A percentile compares a stretch with the other conserved stretches of the same genome.
phyloP scores from a whole-genome alignment of 495 filamentous ascomycete species.

The Podospora pseudocomata region DNA sequence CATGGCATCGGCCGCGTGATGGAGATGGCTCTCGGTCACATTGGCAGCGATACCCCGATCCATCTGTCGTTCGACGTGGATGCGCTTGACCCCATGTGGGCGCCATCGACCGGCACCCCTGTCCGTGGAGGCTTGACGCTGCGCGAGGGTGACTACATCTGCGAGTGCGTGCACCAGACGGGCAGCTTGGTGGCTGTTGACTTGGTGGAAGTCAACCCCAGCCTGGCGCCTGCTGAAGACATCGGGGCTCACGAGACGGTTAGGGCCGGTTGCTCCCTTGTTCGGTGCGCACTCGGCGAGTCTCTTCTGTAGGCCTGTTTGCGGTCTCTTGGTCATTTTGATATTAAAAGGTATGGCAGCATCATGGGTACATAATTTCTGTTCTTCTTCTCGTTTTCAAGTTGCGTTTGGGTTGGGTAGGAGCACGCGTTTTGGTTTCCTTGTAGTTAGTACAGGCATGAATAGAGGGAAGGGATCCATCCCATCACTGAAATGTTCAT shows the following conservation, averaged over 20 bases:
- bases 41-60: constrained; percentile 89
- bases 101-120: constrained; percentile 91
- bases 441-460: not conserved
- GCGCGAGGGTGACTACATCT: constrained; percentile 96
- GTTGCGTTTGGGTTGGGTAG: not conserved
- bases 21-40: constrained; percentile 94
- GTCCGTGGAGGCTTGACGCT: constrained; percentile 94
- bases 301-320: constrained; percentile 59
- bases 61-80: constrained; percentile 98
- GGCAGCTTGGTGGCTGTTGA: constrained; percentile 90
- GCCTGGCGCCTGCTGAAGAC: constrained; percentile 58
- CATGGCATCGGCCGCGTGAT: constrained; percentile 94
- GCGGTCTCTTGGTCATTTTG: not conserved
- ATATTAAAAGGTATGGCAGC: not conserved
- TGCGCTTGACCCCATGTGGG: constrained; percentile 92
- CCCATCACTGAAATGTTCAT: not conserved
- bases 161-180: constrained; percentile 91
- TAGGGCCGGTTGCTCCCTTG: constrained; percentile 81
- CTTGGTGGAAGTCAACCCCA: constrained; percentile 94
- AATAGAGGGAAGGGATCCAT: not conserved
- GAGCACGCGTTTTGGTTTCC: not conserved
- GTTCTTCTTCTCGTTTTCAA: not conserved
- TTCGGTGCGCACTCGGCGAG: constrained; percentile 89
- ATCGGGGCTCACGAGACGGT: constrained; percentile 83
- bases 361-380: not conserved